These are phyloP conservation scores for Paraphoma chrysanthemicola DNA, from an alignment of 2,329 filamentous ascomycete species.

Conservation along the genomic window DNA sequence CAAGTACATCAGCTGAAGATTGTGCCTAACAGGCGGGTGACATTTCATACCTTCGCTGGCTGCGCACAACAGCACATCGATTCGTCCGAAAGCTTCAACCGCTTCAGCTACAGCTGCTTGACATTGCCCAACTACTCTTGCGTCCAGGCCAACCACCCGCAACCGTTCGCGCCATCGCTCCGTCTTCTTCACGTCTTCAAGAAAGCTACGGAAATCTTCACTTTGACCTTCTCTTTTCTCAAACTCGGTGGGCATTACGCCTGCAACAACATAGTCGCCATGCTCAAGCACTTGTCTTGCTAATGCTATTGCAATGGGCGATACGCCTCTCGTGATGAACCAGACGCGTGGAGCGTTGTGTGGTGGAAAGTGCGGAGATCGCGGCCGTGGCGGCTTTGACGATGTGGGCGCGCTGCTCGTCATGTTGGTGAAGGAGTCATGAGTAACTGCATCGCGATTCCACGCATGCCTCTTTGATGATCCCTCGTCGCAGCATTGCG, in stretches of 20 bases:
- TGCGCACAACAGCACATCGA: slow-evolving; percentile 91
- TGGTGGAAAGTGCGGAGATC: slow-evolving; percentile 62
- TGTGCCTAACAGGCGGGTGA: not conserved
- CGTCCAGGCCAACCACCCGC: slow-evolving; percentile 65
- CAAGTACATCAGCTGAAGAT: not conserved
- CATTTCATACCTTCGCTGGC: slow-evolving; percentile 75
- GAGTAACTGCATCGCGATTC: not conserved
- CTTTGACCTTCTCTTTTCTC: slow-evolving; percentile 73
- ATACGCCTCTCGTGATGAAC: slow-evolving; percentile 88
- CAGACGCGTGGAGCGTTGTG: slow-evolving; percentile 80
- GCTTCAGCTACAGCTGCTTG: slow-evolving; percentile 88
- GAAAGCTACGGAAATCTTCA: slow-evolving; percentile 79
- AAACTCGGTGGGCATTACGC: slow-evolving; percentile 78
- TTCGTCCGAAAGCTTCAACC: slow-evolving; percentile 79
- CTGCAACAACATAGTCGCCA: slow-evolving; percentile 88
- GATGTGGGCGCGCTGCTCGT: slow-evolving; percentile 22
- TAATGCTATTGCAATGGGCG: slow-evolving; percentile 82
- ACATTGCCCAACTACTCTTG: slow-evolving; percentile 70
- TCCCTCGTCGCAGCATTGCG: not conserved
- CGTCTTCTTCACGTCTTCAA: slow-evolving; percentile 71
- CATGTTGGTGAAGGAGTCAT: slow-evolving; percentile 9
- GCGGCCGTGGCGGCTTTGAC: slow-evolving; percentile 42
- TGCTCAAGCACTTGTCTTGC: slow-evolving; percentile 84
- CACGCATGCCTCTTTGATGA: slow-evolving; percentile 1
- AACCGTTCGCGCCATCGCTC: slow-evolving; percentile 85